Evolutionary conservation across 78 protist species (phyloP), one percentile per base, ranked within the genome.

Genomic region (Dictyostelium purpureum): DNA sequence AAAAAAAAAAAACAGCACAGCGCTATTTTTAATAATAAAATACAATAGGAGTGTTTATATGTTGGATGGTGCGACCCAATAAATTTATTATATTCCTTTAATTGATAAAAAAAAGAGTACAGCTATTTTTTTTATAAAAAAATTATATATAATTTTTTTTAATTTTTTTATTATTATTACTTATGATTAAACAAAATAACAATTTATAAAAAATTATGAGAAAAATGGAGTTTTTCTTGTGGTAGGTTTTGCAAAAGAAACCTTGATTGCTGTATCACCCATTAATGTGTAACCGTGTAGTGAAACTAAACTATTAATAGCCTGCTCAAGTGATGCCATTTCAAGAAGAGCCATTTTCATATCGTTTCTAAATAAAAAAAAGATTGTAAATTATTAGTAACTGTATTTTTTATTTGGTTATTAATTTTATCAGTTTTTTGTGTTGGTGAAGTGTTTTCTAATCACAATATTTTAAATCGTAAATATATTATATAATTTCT

Each of bases 261-360:
- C 94, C 43, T 78, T 77, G 18, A 88, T 67, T 37, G 56, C 7
- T 54, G 65, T 33, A 11, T 78, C 87, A 43, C 76, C 83, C 6
- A 88, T 74, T n/a, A n/a, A 3, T 38, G 74, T 9, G 38, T 37
- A 66, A 21, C 87, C 95, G 45, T 90, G 95, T n/a, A 90, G 31
- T 5, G 79, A 67, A 31, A 90, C 95, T 38, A 90, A 61, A 37
- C 87, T 81, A 74, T 77, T 61, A 19, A 90, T 70, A 5, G 95
- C 67, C 10, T 73, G 67, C 35, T 90, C 89, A 26, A 90, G 40
- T 16, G 80, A 42, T 31, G 37, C 38, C 95, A 90, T 90, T 57
- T 90, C 90, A 24, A 90, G 31, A 31, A 90, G 49, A 26, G 95
- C 95, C 95, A 90, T 90, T 70, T 66, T 90, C 28, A 75, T 51